Conservation (phyloP, 306 rosid genomes). For the Prunus dulcis region DNA sequence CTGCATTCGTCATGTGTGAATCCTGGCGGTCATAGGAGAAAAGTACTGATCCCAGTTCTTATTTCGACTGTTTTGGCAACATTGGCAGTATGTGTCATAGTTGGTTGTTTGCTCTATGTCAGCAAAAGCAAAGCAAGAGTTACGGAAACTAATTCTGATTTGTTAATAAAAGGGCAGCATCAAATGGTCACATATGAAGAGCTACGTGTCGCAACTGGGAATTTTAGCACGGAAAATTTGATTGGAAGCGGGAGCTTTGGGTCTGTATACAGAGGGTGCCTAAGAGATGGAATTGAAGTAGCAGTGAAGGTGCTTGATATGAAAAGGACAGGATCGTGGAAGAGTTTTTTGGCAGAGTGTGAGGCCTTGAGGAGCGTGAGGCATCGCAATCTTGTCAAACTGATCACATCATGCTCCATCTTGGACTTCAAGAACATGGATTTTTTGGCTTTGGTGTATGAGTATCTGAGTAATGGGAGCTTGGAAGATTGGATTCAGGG, state of each 20-base stretch:
- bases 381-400: slow-evolving; percentile 67
- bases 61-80: slow-evolving; percentile 21
- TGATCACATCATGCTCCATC: slow-evolving; percentile 76
- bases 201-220: slow-evolving; percentile 56
- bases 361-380: slow-evolving; percentile 55
- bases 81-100: slow-evolving; percentile 29
- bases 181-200: slow-evolving; percentile 52
- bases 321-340: slow-evolving; percentile 36
- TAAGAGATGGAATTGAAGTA: slow-evolving; percentile 37
- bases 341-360: slow-evolving; percentile 77
- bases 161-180: slow-evolving; percentile 26
- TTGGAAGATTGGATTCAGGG: slow-evolving; percentile 77
- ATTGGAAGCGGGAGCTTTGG: slow-evolving; percentile 71
- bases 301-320: slow-evolving; percentile 73
- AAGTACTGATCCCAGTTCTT: slow-evolving; percentile 6
- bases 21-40: slow-evolving; percentile 17
- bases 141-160: slow-evolving; percentile 5
- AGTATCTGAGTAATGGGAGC: slow-evolving; percentile 60
- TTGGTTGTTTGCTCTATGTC: slow-evolving; percentile 32
- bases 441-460: slow-evolving; percentile 67
- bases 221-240: slow-evolving; percentile 41
- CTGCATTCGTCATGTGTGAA: slow-evolving; percentile 25
- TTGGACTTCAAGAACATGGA: slow-evolving; percentile 54
- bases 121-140: slow-evolving; percentile 21
- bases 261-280: slow-evolving; percentile 54